Conservation (phyloP, 2,329 filamentous ascomycete genomes). For the Metarhizium humberi region DNA sequence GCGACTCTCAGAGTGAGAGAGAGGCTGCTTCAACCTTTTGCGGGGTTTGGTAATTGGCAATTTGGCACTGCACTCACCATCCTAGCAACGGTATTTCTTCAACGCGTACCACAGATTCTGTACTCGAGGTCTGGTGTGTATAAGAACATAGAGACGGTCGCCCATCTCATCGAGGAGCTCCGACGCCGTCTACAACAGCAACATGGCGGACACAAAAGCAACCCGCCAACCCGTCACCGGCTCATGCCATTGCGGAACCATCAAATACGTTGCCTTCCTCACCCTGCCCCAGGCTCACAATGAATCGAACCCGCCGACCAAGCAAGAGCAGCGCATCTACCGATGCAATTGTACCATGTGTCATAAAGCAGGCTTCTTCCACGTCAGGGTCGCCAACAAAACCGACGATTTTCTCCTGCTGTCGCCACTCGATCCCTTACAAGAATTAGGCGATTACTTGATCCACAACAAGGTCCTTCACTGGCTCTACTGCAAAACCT, state of each 20-base stretch:
- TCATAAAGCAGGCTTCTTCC: slow-evolving; percentile 37
- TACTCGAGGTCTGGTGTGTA: too few species aligned
- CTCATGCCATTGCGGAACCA: slow-evolving; percentile 37
- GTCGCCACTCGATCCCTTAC: slow-evolving; percentile 26
- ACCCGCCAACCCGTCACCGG: slow-evolving; percentile 19
- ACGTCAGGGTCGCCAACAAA: slow-evolving; percentile 26
- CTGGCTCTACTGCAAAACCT: slow-evolving; percentile 38
- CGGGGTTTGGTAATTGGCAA: too few species aligned
- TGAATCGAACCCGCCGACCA: slow-evolving; percentile 11
- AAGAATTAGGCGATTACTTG: slow-evolving; percentile 31
- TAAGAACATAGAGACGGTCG: too few species aligned
- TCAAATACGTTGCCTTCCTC: slow-evolving; percentile 32
- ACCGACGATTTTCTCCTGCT: slow-evolving; percentile 37
- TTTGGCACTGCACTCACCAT: too few species aligned
- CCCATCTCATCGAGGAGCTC: too few species aligned
- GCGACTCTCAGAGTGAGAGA: too few species aligned
- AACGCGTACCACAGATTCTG: too few species aligned
- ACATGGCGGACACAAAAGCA: background rate
- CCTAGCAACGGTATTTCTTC: too few species aligned
- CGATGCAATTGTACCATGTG: slow-evolving; percentile 41
- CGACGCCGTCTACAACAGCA: background rate
- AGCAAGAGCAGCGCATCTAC: slow-evolving; percentile 15
- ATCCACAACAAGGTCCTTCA: slow-evolving; percentile 20
- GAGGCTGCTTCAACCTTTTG: too few species aligned
- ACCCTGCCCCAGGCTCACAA: slow-evolving; percentile 24